A percentile compares a stretch with the other conserved stretches of the same genome.
phyloP scores from a whole-genome alignment of 1,284 basidiomycete species.

The Malassezia obtusa region DNA sequence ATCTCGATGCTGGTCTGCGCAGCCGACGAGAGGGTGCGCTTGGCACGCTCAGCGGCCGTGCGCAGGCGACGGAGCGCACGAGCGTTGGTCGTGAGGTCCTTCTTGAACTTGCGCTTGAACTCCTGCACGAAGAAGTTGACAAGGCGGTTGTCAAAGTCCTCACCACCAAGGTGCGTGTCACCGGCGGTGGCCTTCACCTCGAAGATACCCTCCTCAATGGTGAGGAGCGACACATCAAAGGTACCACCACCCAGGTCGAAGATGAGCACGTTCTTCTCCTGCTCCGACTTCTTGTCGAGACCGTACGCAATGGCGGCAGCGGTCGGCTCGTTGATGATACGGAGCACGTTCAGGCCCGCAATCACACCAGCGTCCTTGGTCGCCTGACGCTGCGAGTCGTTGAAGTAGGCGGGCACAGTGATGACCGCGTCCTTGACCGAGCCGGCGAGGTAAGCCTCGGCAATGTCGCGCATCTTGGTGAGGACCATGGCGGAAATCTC shows the following conservation, averaged over 20 bases:
- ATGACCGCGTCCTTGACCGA: constrained; percentile 79
- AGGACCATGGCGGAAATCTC: constrained; percentile 97
- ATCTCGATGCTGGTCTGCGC: constrained; percentile 96
- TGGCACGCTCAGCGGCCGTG: constrained; percentile 96
- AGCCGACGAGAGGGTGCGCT: constrained; percentile 93
- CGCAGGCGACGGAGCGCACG: constrained; percentile 95
- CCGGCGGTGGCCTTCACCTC: constrained; percentile 98
- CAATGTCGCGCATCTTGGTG: constrained; percentile 95
- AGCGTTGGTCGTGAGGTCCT: constrained; percentile 81
- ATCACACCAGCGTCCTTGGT: constrained; percentile 90
- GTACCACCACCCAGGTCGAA: constrained; percentile 99
- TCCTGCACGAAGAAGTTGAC: constrained; percentile 97
- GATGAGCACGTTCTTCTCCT: constrained; percentile 87
- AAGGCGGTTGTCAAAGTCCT: constrained; percentile 93
- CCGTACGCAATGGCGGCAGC: constrained; percentile 91
- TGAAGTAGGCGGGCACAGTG: constrained; percentile 88
- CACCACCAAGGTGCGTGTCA: constrained; percentile 97
- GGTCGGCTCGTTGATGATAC: constrained; percentile 93
- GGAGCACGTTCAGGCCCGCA: constrained; percentile 79
- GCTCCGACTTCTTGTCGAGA: constrained; percentile 70
- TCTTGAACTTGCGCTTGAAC: constrained; percentile 99
- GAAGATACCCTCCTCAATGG: constrained; percentile 97
- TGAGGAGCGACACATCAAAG: constrained; percentile 95
- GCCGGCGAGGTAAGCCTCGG: constrained; percentile 84
- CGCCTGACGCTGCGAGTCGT: constrained; percentile 89